Conservation (phyloP, 352 stramenopile genomes). For the Pythium scleroteichum region DNA sequence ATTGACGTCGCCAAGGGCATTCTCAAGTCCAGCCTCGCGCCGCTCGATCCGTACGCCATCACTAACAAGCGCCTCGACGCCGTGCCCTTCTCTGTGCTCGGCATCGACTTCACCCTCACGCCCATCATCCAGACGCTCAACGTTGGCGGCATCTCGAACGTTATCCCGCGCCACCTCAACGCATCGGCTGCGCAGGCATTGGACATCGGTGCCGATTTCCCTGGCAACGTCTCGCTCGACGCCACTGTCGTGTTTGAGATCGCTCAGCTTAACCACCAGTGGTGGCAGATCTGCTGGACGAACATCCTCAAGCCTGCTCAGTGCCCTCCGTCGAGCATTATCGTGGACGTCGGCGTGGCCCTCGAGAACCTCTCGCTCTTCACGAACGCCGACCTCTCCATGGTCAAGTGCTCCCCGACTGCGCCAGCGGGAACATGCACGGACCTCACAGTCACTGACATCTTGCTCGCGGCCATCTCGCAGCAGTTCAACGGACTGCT, state of each 20-base stretch:
- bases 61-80: slow-evolving; percentile 42
- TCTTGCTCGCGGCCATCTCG: slow-evolving; percentile 39
- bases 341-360: slow-evolving; percentile 38
- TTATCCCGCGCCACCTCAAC: slow-evolving; percentile 52
- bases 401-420: slow-evolving; percentile 38
- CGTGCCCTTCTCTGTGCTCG: slow-evolving; percentile 50
- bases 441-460: slow-evolving; percentile 46
- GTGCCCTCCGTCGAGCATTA: slow-evolving; percentile 41
- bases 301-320: slow-evolving; percentile 48
- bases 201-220: slow-evolving; percentile 46
- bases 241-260: slow-evolving; percentile 47
- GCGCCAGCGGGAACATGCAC: slow-evolving; percentile 45
- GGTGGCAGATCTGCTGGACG: slow-evolving; percentile 66
- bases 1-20: slow-evolving; percentile 38
- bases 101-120: slow-evolving; percentile 50
- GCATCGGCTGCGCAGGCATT: slow-evolving; percentile 42
- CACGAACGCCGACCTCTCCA: slow-evolving; percentile 37
- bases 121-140: slow-evolving; percentile 52
- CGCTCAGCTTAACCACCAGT: slow-evolving; percentile 57
- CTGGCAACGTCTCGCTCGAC: slow-evolving; percentile 36
- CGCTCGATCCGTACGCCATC: slow-evolving; percentile 39
- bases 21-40: slow-evolving; percentile 29
- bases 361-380: slow-evolving; percentile 37
- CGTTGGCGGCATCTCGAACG: slow-evolving; percentile 41
- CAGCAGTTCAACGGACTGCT: slow-evolving; percentile 32